Evolutionary conservation across 768 basidiomycete species (phyloP).

Genomic region (Termitomyces sp.): DNA sequence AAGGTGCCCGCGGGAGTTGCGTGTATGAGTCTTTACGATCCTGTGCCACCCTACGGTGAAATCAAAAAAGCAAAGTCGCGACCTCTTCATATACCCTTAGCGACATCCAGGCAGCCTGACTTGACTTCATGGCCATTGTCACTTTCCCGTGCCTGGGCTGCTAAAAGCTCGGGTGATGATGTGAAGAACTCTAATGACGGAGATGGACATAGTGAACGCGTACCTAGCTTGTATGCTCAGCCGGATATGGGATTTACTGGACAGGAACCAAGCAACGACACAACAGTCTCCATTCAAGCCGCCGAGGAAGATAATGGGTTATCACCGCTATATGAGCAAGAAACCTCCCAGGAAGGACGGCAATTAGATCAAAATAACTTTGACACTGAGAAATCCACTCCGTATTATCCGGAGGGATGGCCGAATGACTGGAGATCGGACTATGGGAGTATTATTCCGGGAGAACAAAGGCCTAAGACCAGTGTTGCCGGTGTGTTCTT

Average conservation of each 20-base stretch:
- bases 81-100: not conserved
- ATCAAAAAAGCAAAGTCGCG: not conserved
- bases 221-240: not conserved
- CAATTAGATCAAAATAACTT: not conserved
- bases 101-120: not conserved
- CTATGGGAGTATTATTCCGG: not conserved
- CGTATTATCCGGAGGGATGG: not conserved
- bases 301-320: not conserved
- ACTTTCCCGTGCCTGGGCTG: not conserved
- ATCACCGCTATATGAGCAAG: too few relatives aligned
- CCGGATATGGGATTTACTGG: not conserved
- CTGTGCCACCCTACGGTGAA: not conserved
- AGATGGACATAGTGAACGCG: not conserved
- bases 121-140: not conserved
- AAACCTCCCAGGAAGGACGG: not conserved
- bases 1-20: not conserved
- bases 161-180: not conserved
- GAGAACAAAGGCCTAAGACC: not conserved
- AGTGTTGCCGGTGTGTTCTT: not conserved
- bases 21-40: not conserved
- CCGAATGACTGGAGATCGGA: not conserved
- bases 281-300: not conserved
- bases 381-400: not conserved
- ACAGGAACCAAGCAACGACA: not conserved
- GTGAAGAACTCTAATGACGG: not conserved